These are phyloP conservation scores for Plantago rigida DNA, from an alignment of 305 asterid genomes.

Conservation along the genomic window DNA sequence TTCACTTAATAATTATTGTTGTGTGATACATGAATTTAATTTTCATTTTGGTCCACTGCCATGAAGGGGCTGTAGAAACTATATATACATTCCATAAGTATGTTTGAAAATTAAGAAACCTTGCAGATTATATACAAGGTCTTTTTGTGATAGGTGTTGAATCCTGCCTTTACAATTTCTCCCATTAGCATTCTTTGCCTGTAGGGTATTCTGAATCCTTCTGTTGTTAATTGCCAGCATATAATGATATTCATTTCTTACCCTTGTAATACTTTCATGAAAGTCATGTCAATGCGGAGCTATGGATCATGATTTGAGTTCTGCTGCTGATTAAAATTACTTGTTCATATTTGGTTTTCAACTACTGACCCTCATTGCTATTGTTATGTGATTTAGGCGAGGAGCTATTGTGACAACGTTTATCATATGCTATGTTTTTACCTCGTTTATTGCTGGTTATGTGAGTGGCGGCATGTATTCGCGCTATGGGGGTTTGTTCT, in stretches of 20 bases:
- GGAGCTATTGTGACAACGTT: conserved; percentile 68
- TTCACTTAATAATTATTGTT: too few species aligned
- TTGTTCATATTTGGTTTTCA: conserved; percentile 15
- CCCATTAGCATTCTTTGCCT: neutral
- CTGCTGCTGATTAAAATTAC: conserved; percentile 2
- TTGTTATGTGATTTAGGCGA: conserved; percentile 48
- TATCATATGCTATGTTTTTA: conserved; percentile 60
- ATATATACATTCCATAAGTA: neutral
- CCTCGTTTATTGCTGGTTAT: conserved; percentile 70
- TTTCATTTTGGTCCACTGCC: conserved; percentile 7
- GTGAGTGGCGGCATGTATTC: conserved; percentile 75
- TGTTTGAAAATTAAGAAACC: neutral
- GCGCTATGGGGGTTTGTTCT: conserved; percentile 56
- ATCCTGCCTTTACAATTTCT: neutral
- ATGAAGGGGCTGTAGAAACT: neutral
- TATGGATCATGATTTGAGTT: conserved; percentile 1
- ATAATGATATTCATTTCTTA: neutral
- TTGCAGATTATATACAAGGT: neutral
- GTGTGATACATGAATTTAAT: too few species aligned
- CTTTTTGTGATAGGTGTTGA: neutral
- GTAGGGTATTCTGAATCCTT: neutral
- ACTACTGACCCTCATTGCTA: conserved; percentile 17
- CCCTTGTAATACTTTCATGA: neutral
- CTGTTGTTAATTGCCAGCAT: neutral
- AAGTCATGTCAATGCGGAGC: neutral